Evolutionary conservation across 2,329 filamentous ascomycete species (phyloP), one percentile per base, ranked within the genome.

Genomic region (Fusarium napiforme): DNA sequence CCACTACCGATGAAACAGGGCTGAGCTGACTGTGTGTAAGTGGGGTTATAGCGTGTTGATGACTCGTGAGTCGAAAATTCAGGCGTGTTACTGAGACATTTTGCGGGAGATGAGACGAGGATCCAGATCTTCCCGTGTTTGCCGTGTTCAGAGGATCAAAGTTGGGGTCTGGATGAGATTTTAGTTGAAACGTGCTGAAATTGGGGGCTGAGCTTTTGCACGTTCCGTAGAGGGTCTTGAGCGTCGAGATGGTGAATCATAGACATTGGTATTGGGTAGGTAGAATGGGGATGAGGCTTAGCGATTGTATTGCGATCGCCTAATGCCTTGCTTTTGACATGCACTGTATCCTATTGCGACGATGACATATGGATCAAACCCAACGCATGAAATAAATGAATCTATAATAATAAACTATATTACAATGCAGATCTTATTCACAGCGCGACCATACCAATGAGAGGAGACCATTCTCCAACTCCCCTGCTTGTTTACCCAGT

Each of bases 1-100:
- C 50, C 52, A 62, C 50, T 39, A 3, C 26, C 16, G 39, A 58
- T 60, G 56, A 52, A 64, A 61, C 61, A 64, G 4, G 62, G 61
- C 61, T 64, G 23, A 64, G 56, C 53, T 52, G 30, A 37, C 37
- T 23, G 39, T 16, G 1, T 36, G 42, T 19, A 18, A 11, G 37
- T 60, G 61, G 61, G 40, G 42, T 19, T 40, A n/a, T 53, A 39
- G 21, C 42, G 32, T 37, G 19, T 23, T 50, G 34, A 28, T 50
- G 43, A 59, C 32, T 52, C 42, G 32, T 16, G 43, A 52, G 9
- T 32, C 30, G n/a, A 60, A 52, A 3, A 26, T 60, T 23, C 18
- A 39, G 43, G 45, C 26, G 19, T 7, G 2, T 12, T 26, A 32
- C 26, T 60, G 26, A 60, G 57, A 60, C 43, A 59, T 52, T 39